These are phyloP conservation scores for Debaryomyces coudertii DNA, from an alignment of 1,139 yeast genomes.

Conservation along the genomic window DNA sequence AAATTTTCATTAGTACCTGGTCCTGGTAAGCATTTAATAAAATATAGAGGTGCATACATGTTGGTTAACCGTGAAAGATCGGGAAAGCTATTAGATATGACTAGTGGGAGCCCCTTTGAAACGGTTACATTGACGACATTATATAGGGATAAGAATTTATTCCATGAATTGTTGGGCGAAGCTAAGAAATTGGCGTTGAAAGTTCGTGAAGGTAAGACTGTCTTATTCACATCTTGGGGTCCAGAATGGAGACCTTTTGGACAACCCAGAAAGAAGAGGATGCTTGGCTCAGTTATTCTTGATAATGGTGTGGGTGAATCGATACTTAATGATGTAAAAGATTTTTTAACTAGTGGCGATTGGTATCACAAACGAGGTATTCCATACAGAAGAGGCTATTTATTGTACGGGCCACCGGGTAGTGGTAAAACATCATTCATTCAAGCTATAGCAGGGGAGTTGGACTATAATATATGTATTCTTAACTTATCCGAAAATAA, in stretches of 20 bases:
- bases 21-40: slow-evolving; percentile 89
- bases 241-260: slow-evolving; percentile 99
- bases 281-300: slow-evolving; percentile 81
- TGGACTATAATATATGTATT: slow-evolving; percentile 94
- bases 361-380: slow-evolving; percentile 98
- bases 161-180: slow-evolving; percentile 74
- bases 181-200: slow-evolving; percentile 84
- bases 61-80: slow-evolving; percentile 87
- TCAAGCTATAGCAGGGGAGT: slow-evolving; percentile 94
- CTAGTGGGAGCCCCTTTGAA: slow-evolving; percentile 93
- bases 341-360: slow-evolving; percentile 74
- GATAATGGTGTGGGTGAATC: slow-evolving; percentile 72
- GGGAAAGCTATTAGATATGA: slow-evolving; percentile 84
- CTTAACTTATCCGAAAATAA: slow-evolving; percentile 88
- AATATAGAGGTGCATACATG: slow-evolving; percentile 87
- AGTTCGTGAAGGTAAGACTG: slow-evolving; percentile 91
- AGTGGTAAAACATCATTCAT: slow-evolving; percentile 95
- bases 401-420: slow-evolving; percentile 97
- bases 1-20: slow-evolving; percentile 95
- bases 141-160: slow-evolving; percentile 75
- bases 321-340: slow-evolving; percentile 72
- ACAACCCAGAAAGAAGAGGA: slow-evolving; percentile 86
- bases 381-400: slow-evolving; percentile 94
- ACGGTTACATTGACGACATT: slow-evolving; percentile 91
- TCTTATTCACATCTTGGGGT: slow-evolving; percentile 91